Base-by-base conservation (phyloP, 768 basidiomycete species). In the Clitopilus passeckerianus region DNA sequence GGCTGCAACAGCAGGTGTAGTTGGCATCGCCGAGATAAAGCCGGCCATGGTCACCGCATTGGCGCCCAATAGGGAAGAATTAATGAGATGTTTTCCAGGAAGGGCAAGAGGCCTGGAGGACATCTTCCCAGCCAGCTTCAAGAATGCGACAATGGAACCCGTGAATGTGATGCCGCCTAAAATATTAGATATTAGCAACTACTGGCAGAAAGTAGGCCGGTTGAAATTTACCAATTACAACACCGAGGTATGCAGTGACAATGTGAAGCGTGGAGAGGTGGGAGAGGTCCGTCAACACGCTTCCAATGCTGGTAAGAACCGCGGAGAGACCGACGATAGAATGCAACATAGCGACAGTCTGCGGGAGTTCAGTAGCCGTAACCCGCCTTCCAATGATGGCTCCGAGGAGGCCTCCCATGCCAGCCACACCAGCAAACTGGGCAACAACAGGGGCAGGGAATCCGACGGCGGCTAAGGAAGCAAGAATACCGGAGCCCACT, bases 311-410 rank as follows among this genome's bases (percentile, higher is more conserved):
- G 15, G 93, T 95, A 66, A 95, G 75, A 16, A 95, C 93, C 0
- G 93, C 93, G 1, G 93, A 93, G 27, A 95, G 82, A 71, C 93
- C 93, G 56, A 95, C 93, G 33, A 95, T 93, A 34, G 89, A 91
- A 68, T 95, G 93, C 59, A 95, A 75, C 57, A 92, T 86, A 1
- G 87, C 83, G 5, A 84, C 81, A 59, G 80, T 90, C 70, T 95
- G 93, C 7, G 93, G 93, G 34, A 95, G 79, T 67, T 95, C 93
- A 16, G 91, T 94, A 2, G 90, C 89, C 15, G 90, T 92, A 52
- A 94, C 90, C 20, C 92, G 85, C 33, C 91, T 79, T 35, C 93
- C 93, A 61, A 95, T 83, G 63, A 90, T 72, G 12, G 87, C 70
- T 9, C 93, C 93, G 24, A 88, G 69, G 7, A 80, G 70, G 1